Evolutionary conservation across 768 basidiomycete genomes (phyloP).

Genomic region (Calocybe gangraenosa): DNA sequence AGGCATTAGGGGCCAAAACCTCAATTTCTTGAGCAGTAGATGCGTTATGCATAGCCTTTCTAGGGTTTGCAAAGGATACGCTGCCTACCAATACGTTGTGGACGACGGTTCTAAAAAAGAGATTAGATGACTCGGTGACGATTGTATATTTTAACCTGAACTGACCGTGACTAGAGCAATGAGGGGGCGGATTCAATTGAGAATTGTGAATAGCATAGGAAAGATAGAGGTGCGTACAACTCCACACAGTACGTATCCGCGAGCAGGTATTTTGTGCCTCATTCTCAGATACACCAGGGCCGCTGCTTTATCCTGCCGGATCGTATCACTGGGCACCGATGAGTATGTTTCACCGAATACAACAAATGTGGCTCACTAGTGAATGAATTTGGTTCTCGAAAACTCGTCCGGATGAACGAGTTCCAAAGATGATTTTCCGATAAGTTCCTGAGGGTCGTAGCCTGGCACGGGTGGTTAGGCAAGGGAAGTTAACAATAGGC

Average conservation of each 20-base stretch:
- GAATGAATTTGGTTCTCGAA: conserved; percentile 57
- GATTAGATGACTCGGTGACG: too few species aligned
- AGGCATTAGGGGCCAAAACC: conserved; percentile 58
- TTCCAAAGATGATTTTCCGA: conserved; percentile 64
- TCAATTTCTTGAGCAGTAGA: conserved; percentile 82
- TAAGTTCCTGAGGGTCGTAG: conserved; percentile 68
- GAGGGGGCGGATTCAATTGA: conserved; percentile 2
- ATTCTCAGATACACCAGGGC: conserved; percentile 75
- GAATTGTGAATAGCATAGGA: conserved; percentile 1
- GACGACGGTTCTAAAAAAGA: conserved; percentile 52
- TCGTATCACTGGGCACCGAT: conserved; percentile 57
- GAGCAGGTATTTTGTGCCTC: conserved; percentile 74
- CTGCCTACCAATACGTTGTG: conserved; percentile 74
- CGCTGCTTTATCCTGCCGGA: conserved; percentile 75
- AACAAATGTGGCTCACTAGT: conserved; percentile 47
- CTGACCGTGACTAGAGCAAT: conserved; percentile 18
- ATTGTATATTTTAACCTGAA: background rate
- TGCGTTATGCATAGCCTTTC: conserved; percentile 75
- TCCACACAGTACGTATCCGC: conserved; percentile 71
- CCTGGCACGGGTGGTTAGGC: conserved; percentile 35
- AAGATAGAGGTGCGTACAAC: conserved; percentile 53
- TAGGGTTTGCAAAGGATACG: conserved; percentile 73
- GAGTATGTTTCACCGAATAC: background rate
- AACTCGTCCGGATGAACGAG: conserved; percentile 83
- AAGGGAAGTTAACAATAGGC: background rate